phyloP scores from a whole-genome alignment of 1,284 basidiomycete species.

The Cutaneotrichosporon spelunceum region DNA sequence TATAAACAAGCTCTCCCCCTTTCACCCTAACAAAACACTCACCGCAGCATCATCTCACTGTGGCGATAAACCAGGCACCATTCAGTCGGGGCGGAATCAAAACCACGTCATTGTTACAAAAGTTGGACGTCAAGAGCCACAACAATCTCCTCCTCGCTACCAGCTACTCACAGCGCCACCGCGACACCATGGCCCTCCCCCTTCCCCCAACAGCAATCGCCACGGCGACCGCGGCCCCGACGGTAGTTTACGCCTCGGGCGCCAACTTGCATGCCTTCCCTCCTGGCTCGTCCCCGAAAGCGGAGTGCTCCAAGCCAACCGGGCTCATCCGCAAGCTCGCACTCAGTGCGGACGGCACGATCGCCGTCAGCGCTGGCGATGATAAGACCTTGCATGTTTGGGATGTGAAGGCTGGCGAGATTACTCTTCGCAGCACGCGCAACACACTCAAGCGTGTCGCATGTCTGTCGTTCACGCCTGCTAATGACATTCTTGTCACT shows the following conservation, averaged over 20 bases:
- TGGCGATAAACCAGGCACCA: background rate
- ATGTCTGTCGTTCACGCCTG: slow-evolving; percentile 27
- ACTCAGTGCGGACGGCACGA: slow-evolving; percentile 55
- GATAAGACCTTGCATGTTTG: slow-evolving; percentile 77
- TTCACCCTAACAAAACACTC: background rate
- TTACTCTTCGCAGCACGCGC: slow-evolving; percentile 13
- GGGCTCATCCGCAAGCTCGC: slow-evolving; percentile 62
- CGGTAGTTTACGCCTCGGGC: slow-evolving; percentile 16
- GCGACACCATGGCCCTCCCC: slow-evolving; percentile 13
- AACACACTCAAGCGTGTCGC: slow-evolving; percentile 31
- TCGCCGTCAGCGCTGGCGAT: slow-evolving; percentile 66
- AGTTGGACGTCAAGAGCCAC: background rate
- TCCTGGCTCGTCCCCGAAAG: slow-evolving; percentile 12
- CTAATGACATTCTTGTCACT: slow-evolving; percentile 35
- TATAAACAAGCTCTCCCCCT: background rate
- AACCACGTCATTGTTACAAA: slow-evolving; percentile 3
- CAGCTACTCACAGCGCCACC: too few species aligned
- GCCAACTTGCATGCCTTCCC: slow-evolving; percentile 18
- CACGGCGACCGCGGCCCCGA: slow-evolving; percentile 13
- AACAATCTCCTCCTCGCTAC: background rate
- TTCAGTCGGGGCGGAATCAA: background rate
- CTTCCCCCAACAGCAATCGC: slow-evolving; percentile 23
- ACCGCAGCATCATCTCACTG: background rate
- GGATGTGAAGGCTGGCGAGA: slow-evolving; percentile 51
- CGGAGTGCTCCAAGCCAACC: slow-evolving; percentile 16